A percentile compares a stretch with the other conserved stretches of the same genome.
Evolutionary conservation across 2,329 filamentous ascomycete species (phyloP).

Genomic region (Bimuria novae-zelandiae): DNA sequence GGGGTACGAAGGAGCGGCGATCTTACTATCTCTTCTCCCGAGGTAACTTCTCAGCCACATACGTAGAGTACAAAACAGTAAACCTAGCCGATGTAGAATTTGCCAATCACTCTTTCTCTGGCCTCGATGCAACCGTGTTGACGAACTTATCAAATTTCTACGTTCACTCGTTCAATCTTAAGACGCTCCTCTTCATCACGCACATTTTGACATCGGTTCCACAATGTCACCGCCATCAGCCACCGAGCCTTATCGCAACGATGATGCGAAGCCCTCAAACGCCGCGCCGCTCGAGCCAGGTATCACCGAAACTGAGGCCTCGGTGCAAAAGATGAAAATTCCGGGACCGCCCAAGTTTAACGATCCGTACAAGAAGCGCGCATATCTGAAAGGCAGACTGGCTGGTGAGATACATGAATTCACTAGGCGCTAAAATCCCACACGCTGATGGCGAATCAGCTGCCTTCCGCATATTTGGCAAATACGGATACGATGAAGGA

Average conservation of each 20-base stretch:
- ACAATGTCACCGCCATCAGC: conserved; percentile 41
- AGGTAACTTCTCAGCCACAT: background rate
- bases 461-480: conserved; percentile 47
- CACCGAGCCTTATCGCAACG: conserved; percentile 28
- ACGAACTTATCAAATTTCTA: too few species aligned
- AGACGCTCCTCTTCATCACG: background rate
- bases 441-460: too few species aligned
- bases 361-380: conserved; percentile 44
- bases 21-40: background rate
- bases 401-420: conserved; percentile 26
- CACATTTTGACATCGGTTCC: background rate
- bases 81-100: too few species aligned
- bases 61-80: background rate
- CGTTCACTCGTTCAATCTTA: background rate
- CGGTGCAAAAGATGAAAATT: conserved; percentile 29
- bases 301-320: conserved; percentile 31
- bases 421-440: too few species aligned
- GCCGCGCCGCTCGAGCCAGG: conserved; percentile 40
- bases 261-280: conserved; percentile 32
- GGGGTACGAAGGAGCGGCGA: background rate
- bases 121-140: too few species aligned
- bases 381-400: conserved; percentile 44
- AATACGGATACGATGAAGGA: conserved; percentile 47
- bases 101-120: too few species aligned
- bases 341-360: conserved; percentile 43